These are phyloP conservation scores for Saccharomyces hybrid DNA, from an alignment of 1,139 yeast genomes.

Conservation along the genomic window DNA sequence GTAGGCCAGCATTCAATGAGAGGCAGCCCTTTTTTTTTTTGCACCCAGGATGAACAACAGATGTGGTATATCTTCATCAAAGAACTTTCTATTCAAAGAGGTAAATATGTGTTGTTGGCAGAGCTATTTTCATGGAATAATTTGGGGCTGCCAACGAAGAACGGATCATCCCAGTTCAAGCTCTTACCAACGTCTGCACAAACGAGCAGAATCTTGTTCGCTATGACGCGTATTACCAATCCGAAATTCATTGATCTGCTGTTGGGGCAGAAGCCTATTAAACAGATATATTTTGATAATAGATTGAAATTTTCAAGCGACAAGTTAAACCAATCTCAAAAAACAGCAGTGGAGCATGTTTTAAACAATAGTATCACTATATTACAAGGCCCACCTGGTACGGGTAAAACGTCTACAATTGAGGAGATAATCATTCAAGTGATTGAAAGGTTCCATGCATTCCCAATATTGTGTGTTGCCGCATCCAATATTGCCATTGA, in stretches of 20 bases:
- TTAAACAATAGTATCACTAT: conserved; percentile 59
- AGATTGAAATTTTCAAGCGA: conserved; percentile 43
- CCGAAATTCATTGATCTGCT: conserved; percentile 51
- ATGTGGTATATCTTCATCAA: conserved; percentile 44
- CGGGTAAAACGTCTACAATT: conserved; percentile 61
- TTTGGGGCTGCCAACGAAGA: conserved; percentile 40
- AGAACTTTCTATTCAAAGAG: conserved; percentile 32
- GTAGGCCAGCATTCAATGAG: conserved; percentile 37
- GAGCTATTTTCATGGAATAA: conserved; percentile 53
- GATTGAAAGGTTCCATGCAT: conserved; percentile 46
- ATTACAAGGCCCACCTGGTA: conserved; percentile 63
- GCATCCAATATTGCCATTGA: conserved; percentile 73
- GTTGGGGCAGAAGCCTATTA: conserved; percentile 53
- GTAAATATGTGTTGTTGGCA: conserved; percentile 40
- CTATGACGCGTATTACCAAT: conserved; percentile 55
- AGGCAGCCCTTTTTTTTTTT: conserved; percentile 42
- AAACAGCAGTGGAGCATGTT: conserved; percentile 59
- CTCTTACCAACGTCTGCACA: conserved; percentile 61
- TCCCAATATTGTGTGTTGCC: conserved; percentile 65
- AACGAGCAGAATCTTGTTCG: conserved; percentile 52
- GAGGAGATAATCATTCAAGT: conserved; percentile 60
- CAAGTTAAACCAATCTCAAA: conserved; percentile 55
- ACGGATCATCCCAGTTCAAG: conserved; percentile 40
- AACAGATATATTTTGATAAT: conserved; percentile 51
- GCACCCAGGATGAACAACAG: conserved; percentile 31